Evolutionary conservation across 768 basidiomycete species (phyloP).

Genomic region (Lactifluus hygrophoroides): DNA sequence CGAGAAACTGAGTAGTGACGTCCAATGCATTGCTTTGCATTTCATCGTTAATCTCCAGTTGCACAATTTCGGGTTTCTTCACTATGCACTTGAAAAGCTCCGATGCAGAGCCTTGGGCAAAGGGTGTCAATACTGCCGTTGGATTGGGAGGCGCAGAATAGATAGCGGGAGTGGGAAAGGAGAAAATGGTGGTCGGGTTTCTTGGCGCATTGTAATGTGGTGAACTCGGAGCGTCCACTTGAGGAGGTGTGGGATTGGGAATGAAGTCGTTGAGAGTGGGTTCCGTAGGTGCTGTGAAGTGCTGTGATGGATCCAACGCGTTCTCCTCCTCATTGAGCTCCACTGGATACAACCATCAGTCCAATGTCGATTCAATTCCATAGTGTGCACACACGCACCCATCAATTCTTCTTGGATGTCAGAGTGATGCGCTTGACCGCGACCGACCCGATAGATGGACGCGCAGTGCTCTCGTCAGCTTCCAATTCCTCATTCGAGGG

Average conservation of each 20-base stretch:
- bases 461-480: too few relatives aligned
- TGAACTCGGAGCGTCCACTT: constrained; percentile 46
- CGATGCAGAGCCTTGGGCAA: constrained; percentile 75
- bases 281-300: too few relatives aligned
- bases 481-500: too few relatives aligned
- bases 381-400: too few relatives aligned
- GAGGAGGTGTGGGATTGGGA: constrained; percentile 22
- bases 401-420: too few relatives aligned
- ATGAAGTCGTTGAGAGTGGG: too few relatives aligned
- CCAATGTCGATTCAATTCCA: too few relatives aligned
- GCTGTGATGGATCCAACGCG: too few relatives aligned
- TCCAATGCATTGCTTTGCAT: constrained; percentile 81
- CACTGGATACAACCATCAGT: too few relatives aligned
- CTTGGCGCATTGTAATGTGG: constrained; percentile 51
- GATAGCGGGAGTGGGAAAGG: constrained; percentile 71
- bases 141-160: constrained; percentile 76
- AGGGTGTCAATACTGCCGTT: constrained; percentile 60
- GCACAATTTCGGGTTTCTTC: constrained; percentile 76
- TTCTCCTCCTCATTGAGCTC: too few relatives aligned
- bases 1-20: constrained; percentile 79
- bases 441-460: too few relatives aligned
- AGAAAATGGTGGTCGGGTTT: constrained; percentile 71
- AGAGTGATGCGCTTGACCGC: too few relatives aligned
- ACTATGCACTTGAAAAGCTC: constrained; percentile 83
- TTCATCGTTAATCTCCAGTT: constrained; percentile 85